phyloP scores from a whole-genome alignment of 2,329 filamentous ascomycete species.

The Chrysosporium queenslandicum region DNA sequence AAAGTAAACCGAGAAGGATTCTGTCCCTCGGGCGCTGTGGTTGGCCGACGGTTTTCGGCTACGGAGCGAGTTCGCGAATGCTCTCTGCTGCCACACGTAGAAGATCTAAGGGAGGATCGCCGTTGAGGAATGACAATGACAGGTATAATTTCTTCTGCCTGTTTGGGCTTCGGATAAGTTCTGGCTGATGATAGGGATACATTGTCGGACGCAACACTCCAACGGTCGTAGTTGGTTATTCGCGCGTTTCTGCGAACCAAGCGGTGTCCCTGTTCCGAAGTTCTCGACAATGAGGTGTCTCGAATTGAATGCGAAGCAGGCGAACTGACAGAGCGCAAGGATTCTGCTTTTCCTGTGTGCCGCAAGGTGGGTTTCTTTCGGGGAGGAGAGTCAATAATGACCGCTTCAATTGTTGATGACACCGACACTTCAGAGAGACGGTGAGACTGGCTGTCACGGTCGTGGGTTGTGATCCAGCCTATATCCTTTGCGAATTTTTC shows the following conservation, averaged over 20 bases:
- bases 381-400: slow-evolving; percentile 44
- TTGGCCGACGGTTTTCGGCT: slow-evolving; percentile 23
- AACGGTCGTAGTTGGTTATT: slow-evolving; percentile 40
- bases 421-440: slow-evolving; percentile 44
- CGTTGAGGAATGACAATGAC: slow-evolving; percentile 42
- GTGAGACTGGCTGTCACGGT: slow-evolving; percentile 25
- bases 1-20: slow-evolving; percentile 21
- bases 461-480: slow-evolving; percentile 39
- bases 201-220: slow-evolving; percentile 35
- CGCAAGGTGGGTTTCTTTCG: slow-evolving; percentile 40
- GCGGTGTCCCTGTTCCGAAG: slow-evolving; percentile 37
- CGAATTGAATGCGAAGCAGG: slow-evolving; percentile 37
- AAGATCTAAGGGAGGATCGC: slow-evolving; percentile 36
- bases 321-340: slow-evolving; percentile 41
- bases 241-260: slow-evolving; percentile 43
- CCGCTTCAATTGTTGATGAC: slow-evolving; percentile 47
- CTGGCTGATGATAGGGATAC: slow-evolving; percentile 26
- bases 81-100: slow-evolving; percentile 29
- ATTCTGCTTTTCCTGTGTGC: slow-evolving; percentile 45
- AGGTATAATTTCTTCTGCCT: slow-evolving; percentile 34
- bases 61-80: slow-evolving; percentile 31
- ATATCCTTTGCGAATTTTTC: slow-evolving; percentile 43
- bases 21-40: slow-evolving; percentile 28
- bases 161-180: slow-evolving; percentile 17
- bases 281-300: slow-evolving; percentile 36